Evolutionary conservation across 352 stramenopile species (phyloP).

Genomic region (Globisporangium orthogonon): DNA sequence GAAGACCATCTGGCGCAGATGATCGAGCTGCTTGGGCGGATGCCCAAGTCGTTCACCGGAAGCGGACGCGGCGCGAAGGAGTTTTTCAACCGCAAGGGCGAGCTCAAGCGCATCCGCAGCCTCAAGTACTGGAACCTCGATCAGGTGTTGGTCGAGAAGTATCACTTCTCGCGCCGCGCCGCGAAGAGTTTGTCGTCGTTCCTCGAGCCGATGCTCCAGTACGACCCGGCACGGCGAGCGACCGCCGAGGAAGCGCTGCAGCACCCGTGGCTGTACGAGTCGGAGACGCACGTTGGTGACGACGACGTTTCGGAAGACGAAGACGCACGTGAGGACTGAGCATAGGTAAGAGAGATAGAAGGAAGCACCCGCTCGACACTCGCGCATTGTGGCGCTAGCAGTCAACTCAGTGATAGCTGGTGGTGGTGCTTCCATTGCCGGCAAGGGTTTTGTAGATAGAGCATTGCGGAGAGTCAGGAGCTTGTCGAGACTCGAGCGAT

Average conservation of each 20-base stretch:
- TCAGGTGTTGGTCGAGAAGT: constrained; percentile 96
- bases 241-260: constrained; percentile 92
- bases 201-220: constrained; percentile 92
- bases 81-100: constrained; percentile 97
- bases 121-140: constrained; percentile 98
- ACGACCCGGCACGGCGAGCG: constrained; percentile 78
- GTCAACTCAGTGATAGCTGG: not conserved
- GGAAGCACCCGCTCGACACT: not conserved
- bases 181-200: constrained; percentile 91
- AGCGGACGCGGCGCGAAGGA: constrained; percentile 83
- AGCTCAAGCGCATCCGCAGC: constrained; percentile 97
- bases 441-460: too few species aligned
- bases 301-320: constrained; percentile 9
- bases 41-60: constrained; percentile 91
- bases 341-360: constrained; percentile 5
- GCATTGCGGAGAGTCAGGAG: too few species aligned
- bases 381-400: not conserved
- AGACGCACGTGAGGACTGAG: constrained; percentile 11
- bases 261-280: constrained; percentile 89
- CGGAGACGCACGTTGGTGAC: not conserved
- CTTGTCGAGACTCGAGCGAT: too few species aligned
- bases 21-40: constrained; percentile 96
- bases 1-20: constrained; percentile 99
- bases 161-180: constrained; percentile 87
- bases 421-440: too few species aligned